Percentiles rank a stretch among this genome's conserved stretches.
Conservation (phyloP, 2,329 filamentous ascomycete species). For the Lomentospora prolificans region DNA sequence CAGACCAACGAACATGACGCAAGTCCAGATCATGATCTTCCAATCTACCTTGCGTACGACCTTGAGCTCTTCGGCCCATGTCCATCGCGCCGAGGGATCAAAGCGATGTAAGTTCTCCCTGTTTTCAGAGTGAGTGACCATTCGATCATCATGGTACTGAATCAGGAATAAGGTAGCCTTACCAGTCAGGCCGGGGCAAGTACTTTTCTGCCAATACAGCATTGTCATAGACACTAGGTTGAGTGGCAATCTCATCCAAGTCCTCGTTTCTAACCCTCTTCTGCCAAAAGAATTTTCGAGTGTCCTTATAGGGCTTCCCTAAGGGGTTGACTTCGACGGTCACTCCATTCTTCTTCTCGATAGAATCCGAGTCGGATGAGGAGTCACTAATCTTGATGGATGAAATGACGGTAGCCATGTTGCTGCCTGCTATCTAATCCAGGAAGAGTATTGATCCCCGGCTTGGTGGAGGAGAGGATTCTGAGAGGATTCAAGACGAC, state of each 20-base stretch:
- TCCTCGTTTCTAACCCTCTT: conserved; percentile 11
- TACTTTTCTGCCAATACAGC: conserved; percentile 24
- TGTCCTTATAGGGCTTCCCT: conserved; percentile 17
- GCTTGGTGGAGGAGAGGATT: too few relatives aligned
- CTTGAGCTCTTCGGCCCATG: conserved; percentile 27
- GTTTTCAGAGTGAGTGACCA: neutral
- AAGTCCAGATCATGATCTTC: conserved; percentile 36
- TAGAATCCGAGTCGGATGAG: neutral
- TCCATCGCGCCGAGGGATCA: conserved; percentile 33
- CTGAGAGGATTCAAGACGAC: too few relatives aligned
- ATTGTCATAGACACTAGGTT: conserved; percentile 28
- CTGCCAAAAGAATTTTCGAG: conserved; percentile 25
- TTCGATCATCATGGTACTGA: neutral
- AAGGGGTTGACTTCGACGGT: conserved; percentile 16
- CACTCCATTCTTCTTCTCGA: neutral
- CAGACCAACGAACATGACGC: conserved; percentile 30
- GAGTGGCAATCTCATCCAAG: conserved; percentile 25
- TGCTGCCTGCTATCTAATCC: neutral
- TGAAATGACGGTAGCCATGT: conserved; percentile 8
- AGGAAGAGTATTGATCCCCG: too few relatives aligned
- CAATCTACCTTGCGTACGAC: conserved; percentile 29
- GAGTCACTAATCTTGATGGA: conserved; percentile 4
- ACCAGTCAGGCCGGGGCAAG: conserved; percentile 19
- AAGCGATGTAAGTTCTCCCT: conserved; percentile 36
- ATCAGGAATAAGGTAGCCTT: neutral